Percentiles rank a stretch among this genome's conserved stretches.
Conservation (phyloP, 257 asterid genomes). For the Leptodermis oblonga region DNA sequence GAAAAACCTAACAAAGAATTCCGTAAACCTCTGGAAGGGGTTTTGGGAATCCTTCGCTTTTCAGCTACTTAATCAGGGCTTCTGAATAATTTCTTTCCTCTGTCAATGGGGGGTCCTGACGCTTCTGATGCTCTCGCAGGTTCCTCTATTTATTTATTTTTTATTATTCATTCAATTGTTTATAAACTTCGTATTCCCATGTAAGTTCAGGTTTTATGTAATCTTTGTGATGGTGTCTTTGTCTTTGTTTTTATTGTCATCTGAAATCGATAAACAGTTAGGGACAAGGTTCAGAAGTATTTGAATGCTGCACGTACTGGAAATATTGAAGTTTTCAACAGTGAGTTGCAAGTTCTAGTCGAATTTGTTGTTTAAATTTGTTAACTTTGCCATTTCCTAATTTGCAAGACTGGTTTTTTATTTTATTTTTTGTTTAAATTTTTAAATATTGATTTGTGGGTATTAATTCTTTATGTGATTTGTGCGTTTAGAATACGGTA, state of each 20-base stretch:
- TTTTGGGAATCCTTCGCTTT: neutral
- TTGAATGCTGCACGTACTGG: slow-evolving; percentile 79
- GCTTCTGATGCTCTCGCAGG: slow-evolving; percentile 96
- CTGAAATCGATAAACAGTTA: slow-evolving; percentile 34
- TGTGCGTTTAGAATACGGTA: slow-evolving; percentile 42
- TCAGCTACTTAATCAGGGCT: too few relatives aligned
- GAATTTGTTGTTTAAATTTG: too few relatives aligned
- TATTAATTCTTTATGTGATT: neutral
- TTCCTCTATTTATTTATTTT: slow-evolving; percentile 9
- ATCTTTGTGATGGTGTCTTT: neutral
- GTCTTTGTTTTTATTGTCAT: neutral
- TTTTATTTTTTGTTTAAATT: neutral
- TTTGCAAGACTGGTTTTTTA: too few relatives aligned
- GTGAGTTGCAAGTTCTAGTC: slow-evolving; percentile 34
- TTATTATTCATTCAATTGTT: neutral
- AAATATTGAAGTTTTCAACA: slow-evolving; percentile 55
- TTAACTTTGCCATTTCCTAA: neutral
- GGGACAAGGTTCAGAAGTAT: slow-evolving; percentile 64
- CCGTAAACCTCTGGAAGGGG: neutral
- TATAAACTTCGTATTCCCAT: neutral
- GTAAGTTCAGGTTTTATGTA: neutral
- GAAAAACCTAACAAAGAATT: neutral
- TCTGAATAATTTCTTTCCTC: too few relatives aligned
- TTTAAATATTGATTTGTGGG: slow-evolving; percentile 1
- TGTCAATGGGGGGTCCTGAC: slow-evolving; percentile 45